These are phyloP conservation scores for Agaricales sp. DNA, from an alignment of 1,284 basidiomycete species.

Conservation along the genomic window DNA sequence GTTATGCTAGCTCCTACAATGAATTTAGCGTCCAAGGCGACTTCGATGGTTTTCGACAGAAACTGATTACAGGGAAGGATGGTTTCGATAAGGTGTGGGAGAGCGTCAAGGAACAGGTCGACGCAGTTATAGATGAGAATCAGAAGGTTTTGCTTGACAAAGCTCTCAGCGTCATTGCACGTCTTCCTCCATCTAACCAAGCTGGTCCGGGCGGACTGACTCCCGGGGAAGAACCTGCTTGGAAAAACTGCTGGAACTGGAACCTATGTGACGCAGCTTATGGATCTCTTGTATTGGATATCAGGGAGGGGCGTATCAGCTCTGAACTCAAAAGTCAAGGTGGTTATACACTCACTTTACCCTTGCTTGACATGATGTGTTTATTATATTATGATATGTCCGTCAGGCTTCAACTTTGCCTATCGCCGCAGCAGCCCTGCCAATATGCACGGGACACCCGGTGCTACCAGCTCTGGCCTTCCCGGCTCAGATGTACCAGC, in stretches of 20 bases:
- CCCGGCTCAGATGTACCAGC: not conserved
- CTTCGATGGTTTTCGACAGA: conserved; percentile 82
- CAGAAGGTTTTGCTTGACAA: conserved; percentile 88
- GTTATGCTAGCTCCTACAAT: conserved; percentile 93
- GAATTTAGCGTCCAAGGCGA: conserved; percentile 92
- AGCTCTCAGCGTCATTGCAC: conserved; percentile 77
- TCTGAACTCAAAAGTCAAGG: conserved; percentile 91
- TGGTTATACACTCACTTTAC: conserved; percentile 21
- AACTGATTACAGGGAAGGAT: conserved; percentile 73
- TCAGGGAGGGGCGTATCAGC: conserved; percentile 87
- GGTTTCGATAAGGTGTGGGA: conserved; percentile 91
- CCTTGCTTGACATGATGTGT: too few species aligned
- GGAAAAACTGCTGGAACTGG: conserved; percentile 99
- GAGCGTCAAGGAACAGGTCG: conserved; percentile 86
- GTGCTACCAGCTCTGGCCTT: conserved; percentile 4
- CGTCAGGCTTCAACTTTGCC: conserved; percentile 88
- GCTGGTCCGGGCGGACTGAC: conserved; percentile 43
- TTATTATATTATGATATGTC: conserved; percentile 4
- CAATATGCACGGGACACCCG: conserved; percentile 11
- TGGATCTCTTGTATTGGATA: conserved; percentile 79
- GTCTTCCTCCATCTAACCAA: conserved; percentile 54
- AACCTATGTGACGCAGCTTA: conserved; percentile 92
- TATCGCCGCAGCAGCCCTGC: conserved; percentile 61
- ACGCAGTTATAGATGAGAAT: conserved; percentile 84
- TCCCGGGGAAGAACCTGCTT: conserved; percentile 71